Evolutionary conservation across 1,139 yeast genomes (phyloP).

Genomic region (Spencermartinsiella ligniputridi): DNA sequence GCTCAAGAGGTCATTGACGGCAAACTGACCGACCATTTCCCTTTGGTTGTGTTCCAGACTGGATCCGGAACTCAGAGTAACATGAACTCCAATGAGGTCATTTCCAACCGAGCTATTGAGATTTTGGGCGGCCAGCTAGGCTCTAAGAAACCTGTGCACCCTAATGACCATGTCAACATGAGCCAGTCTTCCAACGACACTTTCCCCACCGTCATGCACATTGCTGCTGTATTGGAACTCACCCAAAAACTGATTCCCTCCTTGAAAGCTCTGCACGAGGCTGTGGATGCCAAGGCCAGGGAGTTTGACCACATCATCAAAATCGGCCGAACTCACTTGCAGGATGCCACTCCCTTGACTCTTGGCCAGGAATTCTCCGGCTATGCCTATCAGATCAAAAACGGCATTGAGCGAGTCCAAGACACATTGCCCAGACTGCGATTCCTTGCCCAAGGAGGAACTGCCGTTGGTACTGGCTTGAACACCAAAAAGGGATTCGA

Average conservation of each 20-base stretch:
- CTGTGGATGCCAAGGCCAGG: conserved; percentile 68
- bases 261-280: conserved; percentile 67
- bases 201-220: conserved; percentile 98
- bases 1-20: conserved; percentile 95
- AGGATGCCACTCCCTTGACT: conserved; percentile 97
- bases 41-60: conserved; percentile 96
- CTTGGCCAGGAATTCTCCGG: conserved; percentile 98
- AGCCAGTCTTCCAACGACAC: conserved; percentile 98
- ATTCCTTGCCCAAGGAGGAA: conserved; percentile 96
- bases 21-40: conserved; percentile 89
- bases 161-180: conserved; percentile 98
- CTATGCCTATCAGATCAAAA: conserved; percentile 85
- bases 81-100: conserved; percentile 98
- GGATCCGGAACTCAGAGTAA: conserved; percentile 98
- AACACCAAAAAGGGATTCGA: conserved; percentile 92
- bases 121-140: conserved; percentile 88
- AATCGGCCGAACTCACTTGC: conserved; percentile 98
- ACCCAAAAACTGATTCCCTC: conserved; percentile 71
- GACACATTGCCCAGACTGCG: conserved; percentile 68
- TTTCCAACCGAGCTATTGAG: conserved; percentile 96
- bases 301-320: conserved; percentile 88
- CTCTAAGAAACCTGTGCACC: conserved; percentile 90
- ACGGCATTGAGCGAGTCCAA: conserved; percentile 86
- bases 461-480: conserved; percentile 98
- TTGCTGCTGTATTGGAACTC: conserved; percentile 94